Conservation (phyloP, 257 asterid genomes). For the Solanum etuberosum region DNA sequence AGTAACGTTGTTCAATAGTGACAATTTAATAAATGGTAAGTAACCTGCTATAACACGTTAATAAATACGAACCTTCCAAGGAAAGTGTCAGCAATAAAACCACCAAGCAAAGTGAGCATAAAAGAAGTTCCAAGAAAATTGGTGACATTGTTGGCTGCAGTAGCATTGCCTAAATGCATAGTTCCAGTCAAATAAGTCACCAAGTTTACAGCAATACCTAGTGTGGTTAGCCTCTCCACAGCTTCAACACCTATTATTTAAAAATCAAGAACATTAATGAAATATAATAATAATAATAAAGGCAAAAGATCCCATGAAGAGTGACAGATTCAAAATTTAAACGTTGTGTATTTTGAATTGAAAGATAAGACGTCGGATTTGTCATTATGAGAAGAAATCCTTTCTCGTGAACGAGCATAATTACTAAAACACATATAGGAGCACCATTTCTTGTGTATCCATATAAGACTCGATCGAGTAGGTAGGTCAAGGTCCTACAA, state of each 20-base stretch:
- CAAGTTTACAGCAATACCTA: constrained; percentile 76
- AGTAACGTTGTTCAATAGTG: neutral
- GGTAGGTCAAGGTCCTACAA: neutral
- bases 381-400: neutral
- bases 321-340: neutral
- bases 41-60: neutral
- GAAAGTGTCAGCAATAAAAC: constrained; percentile 74
- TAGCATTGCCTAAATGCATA: constrained; percentile 85
- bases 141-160: constrained; percentile 65
- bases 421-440: neutral
- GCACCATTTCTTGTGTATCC: neutral
- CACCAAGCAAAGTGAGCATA: constrained; percentile 73
- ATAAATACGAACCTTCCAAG: constrained; percentile 49
- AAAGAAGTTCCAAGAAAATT: constrained; percentile 86
- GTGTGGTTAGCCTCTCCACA: constrained; percentile 71
- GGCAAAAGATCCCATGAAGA: neutral
- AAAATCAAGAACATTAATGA: neutral
- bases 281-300: neutral
- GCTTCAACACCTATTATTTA: constrained; percentile 41
- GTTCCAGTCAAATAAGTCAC: constrained; percentile 74
- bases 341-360: neutral
- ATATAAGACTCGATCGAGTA: neutral
- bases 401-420: neutral
- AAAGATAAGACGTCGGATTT: neutral
- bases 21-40: neutral